phyloP scores from a whole-genome alignment of 352 stramenopile species.

The Blastocystis sp. region DNA sequence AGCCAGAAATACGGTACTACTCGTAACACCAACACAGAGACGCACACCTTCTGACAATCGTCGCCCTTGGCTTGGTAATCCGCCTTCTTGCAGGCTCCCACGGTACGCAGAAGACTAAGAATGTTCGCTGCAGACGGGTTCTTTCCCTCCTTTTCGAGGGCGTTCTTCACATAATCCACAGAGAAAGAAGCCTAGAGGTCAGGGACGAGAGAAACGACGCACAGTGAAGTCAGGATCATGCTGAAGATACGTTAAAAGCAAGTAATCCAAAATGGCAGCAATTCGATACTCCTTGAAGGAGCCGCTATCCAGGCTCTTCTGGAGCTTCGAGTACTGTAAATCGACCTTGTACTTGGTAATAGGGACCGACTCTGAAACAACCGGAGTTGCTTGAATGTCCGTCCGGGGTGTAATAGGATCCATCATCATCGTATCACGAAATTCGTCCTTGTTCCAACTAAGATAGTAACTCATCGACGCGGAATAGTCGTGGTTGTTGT shows the following conservation, averaged over 20 bases:
- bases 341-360: too few species aligned
- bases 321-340: constrained; percentile 3
- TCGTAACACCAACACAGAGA: too few species aligned
- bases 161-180: constrained; percentile 12
- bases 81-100: background rate
- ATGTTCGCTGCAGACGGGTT: constrained; percentile 2
- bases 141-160: constrained; percentile 1
- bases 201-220: background rate
- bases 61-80: background rate
- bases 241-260: constrained; percentile 22
- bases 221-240: constrained; percentile 33
- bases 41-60: constrained; percentile 26
- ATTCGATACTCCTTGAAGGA: background rate
- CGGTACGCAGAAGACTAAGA: background rate
- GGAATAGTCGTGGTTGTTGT: constrained; percentile 1
- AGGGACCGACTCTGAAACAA: too few species aligned
- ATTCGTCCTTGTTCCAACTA: background rate
- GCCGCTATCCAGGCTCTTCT: background rate
- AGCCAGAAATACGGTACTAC: constrained; percentile 46
- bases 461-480: constrained; percentile 5
- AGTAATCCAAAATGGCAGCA: constrained; percentile 13
- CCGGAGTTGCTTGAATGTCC: too few species aligned
- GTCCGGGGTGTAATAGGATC: too few species aligned
- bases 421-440: background rate
- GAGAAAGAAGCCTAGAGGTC: constrained; percentile 1